Conservation (phyloP, 2,329 filamentous ascomycete genomes). For the Ophiostoma novo-ulmi region DNA sequence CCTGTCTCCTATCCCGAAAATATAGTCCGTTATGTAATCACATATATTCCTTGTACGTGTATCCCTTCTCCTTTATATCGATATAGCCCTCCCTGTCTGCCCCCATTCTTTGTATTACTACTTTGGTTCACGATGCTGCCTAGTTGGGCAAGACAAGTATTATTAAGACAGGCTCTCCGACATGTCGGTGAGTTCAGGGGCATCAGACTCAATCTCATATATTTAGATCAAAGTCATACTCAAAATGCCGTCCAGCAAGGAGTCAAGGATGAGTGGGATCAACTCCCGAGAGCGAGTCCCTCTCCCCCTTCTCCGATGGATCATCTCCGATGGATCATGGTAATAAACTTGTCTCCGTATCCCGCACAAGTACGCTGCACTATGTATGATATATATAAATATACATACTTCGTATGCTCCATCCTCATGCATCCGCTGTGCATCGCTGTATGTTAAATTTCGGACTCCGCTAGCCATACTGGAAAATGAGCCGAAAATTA, state of each 20-base stretch:
- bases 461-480: neutral
- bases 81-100: neutral
- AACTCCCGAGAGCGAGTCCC: neutral
- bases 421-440: neutral
- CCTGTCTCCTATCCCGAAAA: neutral
- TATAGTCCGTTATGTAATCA: neutral
- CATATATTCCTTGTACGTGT: neutral
- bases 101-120: neutral
- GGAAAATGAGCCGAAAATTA: too few species aligned
- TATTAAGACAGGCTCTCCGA: neutral
- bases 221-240: neutral
- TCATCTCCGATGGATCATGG: neutral
- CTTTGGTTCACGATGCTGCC: constrained; percentile 7
- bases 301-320: neutral
- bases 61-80: neutral
- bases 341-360: neutral
- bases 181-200: constrained; percentile 11
- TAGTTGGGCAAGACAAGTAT: neutral
- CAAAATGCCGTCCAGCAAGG: neutral
- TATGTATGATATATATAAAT: neutral
- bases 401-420: neutral
- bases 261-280: neutral
- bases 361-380: too few species aligned
- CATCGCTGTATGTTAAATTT: neutral
- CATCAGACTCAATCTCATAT: neutral